These are phyloP conservation scores for Senna siamea DNA, from an alignment of 306 rosid genomes.

Conservation along the genomic window DNA sequence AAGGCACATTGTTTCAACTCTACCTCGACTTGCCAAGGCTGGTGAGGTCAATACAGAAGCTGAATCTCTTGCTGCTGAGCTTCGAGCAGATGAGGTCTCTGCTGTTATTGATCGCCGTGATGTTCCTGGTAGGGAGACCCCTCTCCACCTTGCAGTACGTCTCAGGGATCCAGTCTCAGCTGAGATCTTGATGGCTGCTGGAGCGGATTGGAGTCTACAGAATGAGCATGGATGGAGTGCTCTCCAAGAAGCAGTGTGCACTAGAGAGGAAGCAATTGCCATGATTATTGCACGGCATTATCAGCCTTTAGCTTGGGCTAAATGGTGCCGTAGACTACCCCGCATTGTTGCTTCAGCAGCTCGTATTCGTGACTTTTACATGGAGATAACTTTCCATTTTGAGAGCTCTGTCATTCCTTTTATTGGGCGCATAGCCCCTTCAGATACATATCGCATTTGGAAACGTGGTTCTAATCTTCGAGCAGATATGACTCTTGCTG, in stretches of 20 bases:
- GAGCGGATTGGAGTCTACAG: slow-evolving; percentile 98
- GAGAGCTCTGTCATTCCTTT: slow-evolving; percentile 99
- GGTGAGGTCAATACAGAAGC: slow-evolving; percentile 78
- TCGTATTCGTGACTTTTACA: slow-evolving; percentile 96
- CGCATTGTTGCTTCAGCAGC: slow-evolving; percentile 88
- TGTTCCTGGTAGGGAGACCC: slow-evolving; percentile 97
- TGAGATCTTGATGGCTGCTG: slow-evolving; percentile 95
- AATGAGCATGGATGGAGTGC: slow-evolving; percentile 99
- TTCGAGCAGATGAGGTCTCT: slow-evolving; percentile 76
- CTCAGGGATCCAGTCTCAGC: slow-evolving; percentile 80
- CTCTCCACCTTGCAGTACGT: slow-evolving; percentile 95
- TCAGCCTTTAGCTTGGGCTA: slow-evolving; percentile 98
- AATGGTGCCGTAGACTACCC: slow-evolving; percentile 98
- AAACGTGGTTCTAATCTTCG: slow-evolving; percentile 98
- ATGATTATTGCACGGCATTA: slow-evolving; percentile 89
- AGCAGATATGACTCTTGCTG: slow-evolving; percentile 99
- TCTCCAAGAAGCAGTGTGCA: slow-evolving; percentile 95
- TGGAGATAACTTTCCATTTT: slow-evolving; percentile 97
- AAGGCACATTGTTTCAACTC: slow-evolving; percentile 57
- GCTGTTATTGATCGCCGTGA: slow-evolving; percentile 84
- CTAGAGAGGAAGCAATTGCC: slow-evolving; percentile 90
- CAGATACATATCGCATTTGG: slow-evolving; percentile 98
- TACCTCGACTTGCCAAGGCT: slow-evolving; percentile 86
- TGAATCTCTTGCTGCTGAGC: slow-evolving; percentile 86
- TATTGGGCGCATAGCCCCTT: slow-evolving; percentile 95